These are phyloP conservation scores for Exobasidium cylindrosporum DNA, from an alignment of 1,284 basidiomycete genomes.

Conservation along the genomic window DNA sequence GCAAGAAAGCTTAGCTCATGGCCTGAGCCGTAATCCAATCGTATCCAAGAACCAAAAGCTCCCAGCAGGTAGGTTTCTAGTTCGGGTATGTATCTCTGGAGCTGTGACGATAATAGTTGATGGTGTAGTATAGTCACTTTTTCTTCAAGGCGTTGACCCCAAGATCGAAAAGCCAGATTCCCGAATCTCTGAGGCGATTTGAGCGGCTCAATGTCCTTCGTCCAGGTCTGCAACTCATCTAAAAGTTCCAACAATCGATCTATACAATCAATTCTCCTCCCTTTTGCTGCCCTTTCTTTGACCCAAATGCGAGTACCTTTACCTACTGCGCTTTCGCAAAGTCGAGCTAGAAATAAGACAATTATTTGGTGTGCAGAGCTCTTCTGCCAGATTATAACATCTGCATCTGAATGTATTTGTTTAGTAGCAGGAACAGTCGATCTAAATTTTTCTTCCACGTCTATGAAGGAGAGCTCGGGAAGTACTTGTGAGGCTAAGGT, in stretches of 20 bases:
- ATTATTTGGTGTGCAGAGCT: conserved; percentile 42
- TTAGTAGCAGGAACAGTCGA: background rate
- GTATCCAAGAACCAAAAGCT: conserved; percentile 83
- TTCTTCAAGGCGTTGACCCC: conserved; percentile 76
- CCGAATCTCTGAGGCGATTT: conserved; percentile 87
- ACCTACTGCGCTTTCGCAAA: conserved; percentile 48
- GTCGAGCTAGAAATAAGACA: conserved; percentile 45
- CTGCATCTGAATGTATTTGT: conserved; percentile 26
- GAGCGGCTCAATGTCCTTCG: conserved; percentile 75
- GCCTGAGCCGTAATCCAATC: conserved; percentile 95
- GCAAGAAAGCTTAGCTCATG: conserved; percentile 65
- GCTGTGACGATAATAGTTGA: conserved; percentile 58
- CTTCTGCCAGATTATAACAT: conserved; percentile 47
- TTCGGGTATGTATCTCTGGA: conserved; percentile 62
- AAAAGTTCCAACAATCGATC: conserved; percentile 63
- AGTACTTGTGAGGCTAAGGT: conserved; percentile 24
- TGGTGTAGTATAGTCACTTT: background rate
- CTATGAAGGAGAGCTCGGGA: conserved; percentile 25
- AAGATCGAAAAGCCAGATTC: conserved; percentile 84
- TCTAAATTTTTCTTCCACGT: background rate
- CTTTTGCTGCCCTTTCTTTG: background rate
- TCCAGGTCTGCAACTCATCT: conserved; percentile 71
- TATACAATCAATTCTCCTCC: conserved; percentile 55
- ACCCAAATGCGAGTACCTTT: conserved; percentile 27
- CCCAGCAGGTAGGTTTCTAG: conserved; percentile 74